These are phyloP conservation scores for Quercus dentata DNA, from an alignment of 306 rosid species.

Conservation along the genomic window DNA sequence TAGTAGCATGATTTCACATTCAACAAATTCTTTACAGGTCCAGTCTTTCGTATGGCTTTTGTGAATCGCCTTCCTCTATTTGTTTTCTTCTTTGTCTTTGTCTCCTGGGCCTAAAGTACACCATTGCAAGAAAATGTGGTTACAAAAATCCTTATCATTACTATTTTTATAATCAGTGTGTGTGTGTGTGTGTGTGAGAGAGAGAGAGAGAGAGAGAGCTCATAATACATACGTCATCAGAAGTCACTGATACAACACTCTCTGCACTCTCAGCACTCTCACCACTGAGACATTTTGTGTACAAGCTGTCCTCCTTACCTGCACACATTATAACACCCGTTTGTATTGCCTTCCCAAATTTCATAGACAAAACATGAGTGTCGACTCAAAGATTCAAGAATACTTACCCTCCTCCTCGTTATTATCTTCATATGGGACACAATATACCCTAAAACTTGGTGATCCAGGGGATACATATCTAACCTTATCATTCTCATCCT, in stretches of 20 bases:
- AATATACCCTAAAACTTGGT: conserved; percentile 85
- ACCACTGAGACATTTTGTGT: conserved; percentile 29
- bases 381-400: not conserved
- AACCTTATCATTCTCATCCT: not conserved
- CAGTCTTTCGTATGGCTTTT: conserved; percentile 22
- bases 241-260: conserved; percentile 4
- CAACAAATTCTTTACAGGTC: conserved; percentile 46
- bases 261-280: conserved; percentile 11
- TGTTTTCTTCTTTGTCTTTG: conserved; percentile 30
- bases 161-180: not conserved
- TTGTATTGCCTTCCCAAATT: not conserved
- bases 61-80: conserved; percentile 33
- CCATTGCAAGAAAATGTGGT: not conserved
- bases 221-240: conserved; percentile 11
- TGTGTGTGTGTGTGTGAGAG: not conserved
- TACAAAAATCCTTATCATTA: not conserved
- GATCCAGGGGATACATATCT: conserved; percentile 41
- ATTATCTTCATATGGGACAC: conserved; percentile 21
- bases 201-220: not conserved
- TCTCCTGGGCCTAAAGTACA: conserved; percentile 23
- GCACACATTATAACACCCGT: conserved; percentile 17
- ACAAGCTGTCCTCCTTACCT: conserved; percentile 25
- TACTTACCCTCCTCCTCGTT: conserved; percentile 29
- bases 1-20: conserved; percentile 54
- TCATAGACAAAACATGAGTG: not conserved